Evolutionary conservation across 1,139 yeast genomes (phyloP).

Genomic region (Meyerozyma athensensis): DNA sequence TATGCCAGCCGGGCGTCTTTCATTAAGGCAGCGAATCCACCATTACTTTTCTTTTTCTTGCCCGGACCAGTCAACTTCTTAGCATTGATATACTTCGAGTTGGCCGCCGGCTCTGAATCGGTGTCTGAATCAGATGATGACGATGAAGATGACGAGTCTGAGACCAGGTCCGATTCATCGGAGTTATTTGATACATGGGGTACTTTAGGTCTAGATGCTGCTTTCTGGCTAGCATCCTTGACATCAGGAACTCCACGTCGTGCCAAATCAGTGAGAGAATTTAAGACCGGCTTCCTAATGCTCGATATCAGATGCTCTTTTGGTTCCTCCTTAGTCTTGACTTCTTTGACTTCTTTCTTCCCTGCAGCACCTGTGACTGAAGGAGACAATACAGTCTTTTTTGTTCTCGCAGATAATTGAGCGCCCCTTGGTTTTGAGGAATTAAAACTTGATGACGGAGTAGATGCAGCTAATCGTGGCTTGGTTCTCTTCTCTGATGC

Average conservation of each 20-base stretch:
- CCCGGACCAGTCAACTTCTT: conserved; percentile 14
- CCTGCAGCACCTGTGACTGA: neutral
- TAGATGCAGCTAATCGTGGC: neutral
- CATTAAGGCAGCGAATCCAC: conserved; percentile 51
- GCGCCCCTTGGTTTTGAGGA: neutral
- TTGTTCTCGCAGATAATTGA: neutral
- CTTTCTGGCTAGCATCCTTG: conserved; percentile 27
- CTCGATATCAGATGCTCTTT: neutral
- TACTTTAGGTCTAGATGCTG: conserved; percentile 10
- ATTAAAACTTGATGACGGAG: neutral
- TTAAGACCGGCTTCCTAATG: conserved; percentile 28
- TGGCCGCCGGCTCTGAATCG: conserved; percentile 22
- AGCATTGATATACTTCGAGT: conserved; percentile 15
- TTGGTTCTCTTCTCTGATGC: neutral
- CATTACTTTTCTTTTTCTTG: conserved; percentile 26
- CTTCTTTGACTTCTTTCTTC: neutral
- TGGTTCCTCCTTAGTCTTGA: neutral
- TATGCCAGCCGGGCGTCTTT: conserved; percentile 51
- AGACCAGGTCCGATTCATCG: conserved; percentile 16
- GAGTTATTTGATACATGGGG: conserved; percentile 13
- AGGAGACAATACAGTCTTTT: neutral
- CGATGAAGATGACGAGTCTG: conserved; percentile 13
- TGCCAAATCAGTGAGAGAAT: conserved; percentile 54
- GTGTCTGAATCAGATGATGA: conserved; percentile 16
- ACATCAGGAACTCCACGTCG: conserved; percentile 63